A percentile compares a stretch with the other conserved stretches of the same genome.
Evolutionary conservation across 2,329 filamentous ascomycete species (phyloP).

Genomic region (Fusarium penzigii): DNA sequence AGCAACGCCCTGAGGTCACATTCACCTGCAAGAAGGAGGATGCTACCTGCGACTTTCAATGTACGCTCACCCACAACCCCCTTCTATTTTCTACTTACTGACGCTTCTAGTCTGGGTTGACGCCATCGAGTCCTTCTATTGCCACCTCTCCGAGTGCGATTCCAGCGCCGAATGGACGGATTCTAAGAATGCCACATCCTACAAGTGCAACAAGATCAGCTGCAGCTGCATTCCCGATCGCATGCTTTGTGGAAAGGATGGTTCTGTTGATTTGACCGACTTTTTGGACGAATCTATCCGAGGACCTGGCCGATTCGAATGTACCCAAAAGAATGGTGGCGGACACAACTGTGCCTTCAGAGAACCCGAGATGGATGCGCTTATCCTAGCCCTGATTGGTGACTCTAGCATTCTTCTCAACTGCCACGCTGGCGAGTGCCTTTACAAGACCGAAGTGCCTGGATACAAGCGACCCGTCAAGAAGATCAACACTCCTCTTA

Average conservation of each 20-base stretch:
- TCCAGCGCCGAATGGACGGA: constrained; percentile 70
- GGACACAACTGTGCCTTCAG: constrained; percentile 75
- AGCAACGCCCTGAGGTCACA: constrained; percentile 86
- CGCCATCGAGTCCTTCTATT: constrained; percentile 93
- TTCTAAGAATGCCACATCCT: constrained; percentile 76
- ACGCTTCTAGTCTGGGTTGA: constrained; percentile 83
- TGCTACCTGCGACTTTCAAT: constrained; percentile 90
- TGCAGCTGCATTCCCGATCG: constrained; percentile 88
- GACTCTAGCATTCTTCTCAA: constrained; percentile 84
- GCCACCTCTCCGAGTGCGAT: constrained; percentile 78
- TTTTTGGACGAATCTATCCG: constrained; percentile 82
- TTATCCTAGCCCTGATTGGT: constrained; percentile 87
- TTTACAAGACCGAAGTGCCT: constrained; percentile 89
- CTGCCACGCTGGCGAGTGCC: constrained; percentile 86
- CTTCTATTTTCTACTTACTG: constrained; percentile 3
- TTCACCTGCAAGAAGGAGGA: constrained; percentile 82
- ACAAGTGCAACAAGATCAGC: constrained; percentile 80
- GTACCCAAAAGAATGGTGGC: constrained; percentile 64
- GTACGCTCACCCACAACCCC: constrained; percentile 48
- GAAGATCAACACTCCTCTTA: constrained; percentile 94
- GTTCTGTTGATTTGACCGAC: constrained; percentile 88
- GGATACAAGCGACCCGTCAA: constrained; percentile 88
- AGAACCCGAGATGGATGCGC: constrained; percentile 87
- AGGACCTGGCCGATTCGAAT: constrained; percentile 84
- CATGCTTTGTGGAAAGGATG: constrained; percentile 91